phyloP scores from a whole-genome alignment of 2,329 filamentous ascomycete species.

The Colletotrichum theobromicola region DNA sequence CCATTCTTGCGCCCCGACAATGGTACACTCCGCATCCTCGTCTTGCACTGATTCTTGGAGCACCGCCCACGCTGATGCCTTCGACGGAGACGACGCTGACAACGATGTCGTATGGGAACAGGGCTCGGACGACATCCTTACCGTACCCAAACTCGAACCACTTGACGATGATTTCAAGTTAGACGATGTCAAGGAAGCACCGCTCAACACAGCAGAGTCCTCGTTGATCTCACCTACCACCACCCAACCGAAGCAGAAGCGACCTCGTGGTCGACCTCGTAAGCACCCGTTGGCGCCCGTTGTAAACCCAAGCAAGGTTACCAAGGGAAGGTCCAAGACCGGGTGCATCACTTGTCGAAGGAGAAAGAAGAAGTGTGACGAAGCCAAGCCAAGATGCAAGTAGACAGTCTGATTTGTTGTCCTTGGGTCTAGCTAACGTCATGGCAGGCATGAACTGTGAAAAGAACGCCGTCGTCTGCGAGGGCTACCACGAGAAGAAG shows the following conservation, averaged over 20 bases:
- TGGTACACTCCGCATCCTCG: slow-evolving; percentile 51
- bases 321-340: slow-evolving; percentile 77
- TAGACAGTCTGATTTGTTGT: slow-evolving; percentile 16
- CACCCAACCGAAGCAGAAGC: slow-evolving; percentile 54
- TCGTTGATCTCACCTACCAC: slow-evolving; percentile 19
- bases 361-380: slow-evolving; percentile 76
- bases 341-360: slow-evolving; percentile 72
- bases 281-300: slow-evolving; percentile 75
- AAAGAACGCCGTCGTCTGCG: slow-evolving; percentile 91
- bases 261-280: slow-evolving; percentile 79
- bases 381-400: slow-evolving; percentile 71
- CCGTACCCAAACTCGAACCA: slow-evolving; percentile 62
- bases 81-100: slow-evolving; percentile 39
- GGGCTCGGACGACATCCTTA: slow-evolving; percentile 47
- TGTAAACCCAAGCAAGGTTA: slow-evolving; percentile 67
- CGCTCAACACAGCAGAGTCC: slow-evolving; percentile 29
- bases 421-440: slow-evolving; percentile 14
- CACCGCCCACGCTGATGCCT: slow-evolving; percentile 39
- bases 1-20: slow-evolving; percentile 44
- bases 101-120: slow-evolving; percentile 54
- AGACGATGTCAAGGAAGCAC: slow-evolving; percentile 54
- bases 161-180: slow-evolving; percentile 61
- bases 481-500: slow-evolving; percentile 86
- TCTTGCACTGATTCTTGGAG: slow-evolving; percentile 52
- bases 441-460: slow-evolving; percentile 80